phyloP scores from a whole-genome alignment of 2,329 filamentous ascomycete genomes.

The Penicillium sp. region DNA sequence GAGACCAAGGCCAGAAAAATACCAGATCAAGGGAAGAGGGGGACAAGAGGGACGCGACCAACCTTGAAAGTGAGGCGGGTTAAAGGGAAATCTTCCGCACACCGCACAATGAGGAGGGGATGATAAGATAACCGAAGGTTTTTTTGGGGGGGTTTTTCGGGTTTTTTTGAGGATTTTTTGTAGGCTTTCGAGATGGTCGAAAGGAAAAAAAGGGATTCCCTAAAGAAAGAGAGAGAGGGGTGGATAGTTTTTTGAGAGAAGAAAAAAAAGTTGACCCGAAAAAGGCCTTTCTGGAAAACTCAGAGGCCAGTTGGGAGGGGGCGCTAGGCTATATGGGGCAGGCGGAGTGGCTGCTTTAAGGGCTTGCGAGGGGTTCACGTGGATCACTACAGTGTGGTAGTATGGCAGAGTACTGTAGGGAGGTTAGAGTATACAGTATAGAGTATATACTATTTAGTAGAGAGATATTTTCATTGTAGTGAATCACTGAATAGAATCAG shows the following conservation, averaged over 20 bases:
- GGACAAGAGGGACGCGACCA: constrained; percentile 22
- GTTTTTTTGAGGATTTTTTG: constrained; percentile 41
- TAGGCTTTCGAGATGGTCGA: constrained; percentile 37
- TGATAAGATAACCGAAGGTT: constrained; percentile 33
- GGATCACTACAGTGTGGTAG: not conserved
- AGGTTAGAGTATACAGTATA: not conserved
- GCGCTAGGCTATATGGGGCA: constrained; percentile 29
- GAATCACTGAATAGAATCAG: no score
- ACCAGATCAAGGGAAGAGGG: no score
- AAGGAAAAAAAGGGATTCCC: constrained; percentile 35
- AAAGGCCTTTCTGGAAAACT: constrained; percentile 39
- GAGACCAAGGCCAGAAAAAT: not conserved
- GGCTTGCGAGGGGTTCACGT: constrained; percentile 14
- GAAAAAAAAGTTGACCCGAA: constrained; percentile 32
- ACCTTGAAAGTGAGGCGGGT: constrained; percentile 32
- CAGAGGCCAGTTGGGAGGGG: constrained; percentile 27
- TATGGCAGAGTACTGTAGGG: not conserved
- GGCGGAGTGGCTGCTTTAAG: constrained; percentile 20
- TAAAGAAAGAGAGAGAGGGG: constrained; percentile 33
- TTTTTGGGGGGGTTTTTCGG: constrained; percentile 45
- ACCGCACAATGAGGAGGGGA: constrained; percentile 37
- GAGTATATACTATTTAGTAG: no score
- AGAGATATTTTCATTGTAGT: no score
- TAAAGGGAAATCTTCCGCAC: constrained; percentile 35
- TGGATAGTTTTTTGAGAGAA: constrained; percentile 21